Evolutionary conservation across 2,329 filamentous ascomycete species (phyloP), one percentile per base, ranked within the genome.

Genomic region (Diaporthe vaccinii): DNA sequence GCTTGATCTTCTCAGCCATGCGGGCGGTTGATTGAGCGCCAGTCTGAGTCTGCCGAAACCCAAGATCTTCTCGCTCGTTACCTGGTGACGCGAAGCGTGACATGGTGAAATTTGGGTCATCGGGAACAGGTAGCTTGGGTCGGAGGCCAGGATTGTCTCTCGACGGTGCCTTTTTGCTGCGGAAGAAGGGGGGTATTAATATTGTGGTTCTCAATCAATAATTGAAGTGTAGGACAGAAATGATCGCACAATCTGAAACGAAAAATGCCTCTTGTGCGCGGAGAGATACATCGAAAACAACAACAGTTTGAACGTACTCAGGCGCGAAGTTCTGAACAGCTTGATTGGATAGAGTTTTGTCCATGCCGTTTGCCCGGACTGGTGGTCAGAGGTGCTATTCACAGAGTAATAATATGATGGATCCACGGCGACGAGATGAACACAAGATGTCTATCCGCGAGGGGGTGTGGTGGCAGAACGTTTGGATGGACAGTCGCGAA

Each of bases 91-190:
- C 62, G 49, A 74, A 68, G 8, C 53, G 28, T 3, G 36, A 34
- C 49, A 76, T 70, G 2, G 67, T 22, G 22, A 74, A 76, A 17
- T 74, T 59, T n/a, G 51, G 57, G 34, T 72, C 67, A 3, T 71
- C 31, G n/a, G 58, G 67, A 1, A 74, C 72, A 34, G 58, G 67
- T n/a, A 76, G 34, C 5, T 55, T 53, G 0, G 72, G 72, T 31
- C 51, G 75, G 25, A 53, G 31, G 5, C 36, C n/a, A 39, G 12
- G 17, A 22, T 46, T 62, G 46, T 71, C 57, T 15, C 22, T 41
- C 9, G 46, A 44, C 22, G 22, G n/a, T 17, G 65, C 36, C 12
- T 61, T 46, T 8, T 57, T 62, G 70, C 70, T 73, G 22, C 46
- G 31, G 22, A 14, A n/a, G 17, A 15, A 28, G 34, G 25, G 8